Percentiles rank a stretch among this genome's conserved stretches.
phyloP scores from a whole-genome alignment of 768 basidiomycete species.

The Cystofilobasidium bisporidii region DNA sequence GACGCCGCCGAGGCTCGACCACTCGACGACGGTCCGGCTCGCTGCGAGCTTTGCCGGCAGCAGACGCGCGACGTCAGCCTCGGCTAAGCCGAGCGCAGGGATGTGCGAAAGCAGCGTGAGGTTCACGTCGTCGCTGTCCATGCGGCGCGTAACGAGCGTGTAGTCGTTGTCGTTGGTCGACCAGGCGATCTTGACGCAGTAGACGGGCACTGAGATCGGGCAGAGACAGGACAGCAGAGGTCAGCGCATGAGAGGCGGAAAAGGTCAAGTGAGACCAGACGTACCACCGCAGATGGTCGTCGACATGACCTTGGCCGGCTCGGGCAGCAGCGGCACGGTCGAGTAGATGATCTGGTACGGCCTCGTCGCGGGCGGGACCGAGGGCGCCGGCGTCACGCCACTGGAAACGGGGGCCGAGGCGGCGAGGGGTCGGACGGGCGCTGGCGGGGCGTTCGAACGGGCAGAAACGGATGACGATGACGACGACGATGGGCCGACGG shows the following conservation, averaged over 20 bases:
- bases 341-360: neutral
- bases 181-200: slow-evolving; percentile 8
- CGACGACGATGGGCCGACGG: too few species aligned
- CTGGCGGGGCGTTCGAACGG: neutral
- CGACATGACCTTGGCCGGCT: slow-evolving; percentile 9
- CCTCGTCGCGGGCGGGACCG: neutral
- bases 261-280: neutral
- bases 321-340: slow-evolving; percentile 1
- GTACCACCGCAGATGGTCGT: slow-evolving; percentile 11
- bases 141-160: slow-evolving; percentile 16
- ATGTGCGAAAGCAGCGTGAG: neutral
- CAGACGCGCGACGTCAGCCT: neutral
- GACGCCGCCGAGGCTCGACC: neutral
- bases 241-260: neutral
- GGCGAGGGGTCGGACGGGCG: neutral
- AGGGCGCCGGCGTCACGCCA: neutral
- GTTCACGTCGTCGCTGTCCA: slow-evolving; percentile 18
- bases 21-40: neutral
- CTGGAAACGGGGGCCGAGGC: neutral
- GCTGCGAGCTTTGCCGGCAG: neutral
- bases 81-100: neutral
- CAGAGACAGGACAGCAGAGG: neutral
- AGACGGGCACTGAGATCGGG: slow-evolving; percentile 10
- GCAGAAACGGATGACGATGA: neutral
- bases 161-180: too few species aligned